These are phyloP conservation scores for Styphnolobium japonicum DNA, from an alignment of 306 rosid genomes.

Conservation along the genomic window DNA sequence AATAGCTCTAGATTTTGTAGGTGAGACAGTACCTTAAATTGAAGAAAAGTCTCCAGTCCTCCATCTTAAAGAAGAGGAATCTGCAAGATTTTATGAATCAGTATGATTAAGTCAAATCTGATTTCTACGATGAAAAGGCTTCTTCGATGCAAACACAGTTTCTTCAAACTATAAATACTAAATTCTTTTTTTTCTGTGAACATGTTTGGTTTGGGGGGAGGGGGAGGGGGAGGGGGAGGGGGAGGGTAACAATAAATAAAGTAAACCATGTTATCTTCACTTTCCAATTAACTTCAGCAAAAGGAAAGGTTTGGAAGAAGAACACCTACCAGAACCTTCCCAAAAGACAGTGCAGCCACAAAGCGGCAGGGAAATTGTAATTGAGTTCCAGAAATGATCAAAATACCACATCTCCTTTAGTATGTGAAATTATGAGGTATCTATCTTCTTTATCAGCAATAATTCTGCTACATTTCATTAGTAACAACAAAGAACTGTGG, in stretches of 20 bases:
- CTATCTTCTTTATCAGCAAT: slow-evolving; percentile 14
- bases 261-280: background rate
- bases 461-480: slow-evolving; percentile 25
- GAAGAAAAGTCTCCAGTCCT: slow-evolving; percentile 13
- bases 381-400: slow-evolving; percentile 22
- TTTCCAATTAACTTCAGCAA: background rate
- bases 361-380: slow-evolving; percentile 21
- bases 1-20: background rate
- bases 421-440: slow-evolving; percentile 14
- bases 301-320: background rate
- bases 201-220: background rate
- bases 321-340: slow-evolving; percentile 36
- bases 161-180: background rate
- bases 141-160: background rate
- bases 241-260: background rate
- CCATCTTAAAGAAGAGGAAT: slow-evolving; percentile 16
- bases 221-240: background rate
- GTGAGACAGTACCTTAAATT: slow-evolving; percentile 21
- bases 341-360: slow-evolving; percentile 23
- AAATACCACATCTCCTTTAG: slow-evolving; percentile 27
- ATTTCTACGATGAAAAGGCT: background rate
- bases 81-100: slow-evolving; percentile 7
- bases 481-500: slow-evolving; percentile 8
- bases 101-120: background rate
- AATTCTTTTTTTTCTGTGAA: background rate